Evolutionary conservation across 2,329 filamentous ascomycete species (phyloP), one percentile per base, ranked within the genome.

Genomic region (Fusarium sp.): DNA sequence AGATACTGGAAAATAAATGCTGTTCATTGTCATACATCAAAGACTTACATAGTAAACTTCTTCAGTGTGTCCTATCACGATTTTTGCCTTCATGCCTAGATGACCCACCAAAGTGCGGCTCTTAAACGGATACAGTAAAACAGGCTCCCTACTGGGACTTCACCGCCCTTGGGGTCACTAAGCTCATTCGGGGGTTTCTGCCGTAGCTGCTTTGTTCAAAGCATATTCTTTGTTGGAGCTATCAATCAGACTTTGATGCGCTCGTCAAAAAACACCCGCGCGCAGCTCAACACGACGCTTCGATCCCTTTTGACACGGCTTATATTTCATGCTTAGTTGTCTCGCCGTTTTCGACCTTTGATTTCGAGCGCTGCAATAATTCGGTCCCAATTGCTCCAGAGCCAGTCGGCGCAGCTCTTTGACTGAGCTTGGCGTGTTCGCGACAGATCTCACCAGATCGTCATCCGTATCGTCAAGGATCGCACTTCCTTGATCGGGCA

Each of bases 221-320:
- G 57, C 58, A 67, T 31, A 46, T 69, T 67, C 69, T 71, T 71
- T 71, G 69, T 59, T 67, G 55, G 66, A 72, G 69, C 65, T 71
- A 66, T 70, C 69, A 55, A 63, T 70, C 69, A 55, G 64, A 71
- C 57, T 63, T 62, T 69, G 57, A 65, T 54, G 46, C 50, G 54
- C 65, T 59, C 52, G n/a, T 45, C 19, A 18, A 55, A 62, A 57
- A 71, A 57, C 65, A 69, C 59, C 65, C 50, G 57, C 60, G 61
- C 68, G 58, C 53, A 63, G 44, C 52, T 53, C 59, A 51, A 63
- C 30, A 69, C 61, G 50, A 63, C 57, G 21, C 42, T 42, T 63
- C 37, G 44, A 60, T 57, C 59, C 26, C 42, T 37, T 26, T 42
- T 26, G 34, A 52, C 46, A 25, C 41, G 49, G 28, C 25, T 45